A percentile compares a stretch with the other conserved stretches of the same genome.
These are phyloP conservation scores for Flaveria floridana DNA, from an alignment of 140 eudicot species.

Conservation along the genomic window DNA sequence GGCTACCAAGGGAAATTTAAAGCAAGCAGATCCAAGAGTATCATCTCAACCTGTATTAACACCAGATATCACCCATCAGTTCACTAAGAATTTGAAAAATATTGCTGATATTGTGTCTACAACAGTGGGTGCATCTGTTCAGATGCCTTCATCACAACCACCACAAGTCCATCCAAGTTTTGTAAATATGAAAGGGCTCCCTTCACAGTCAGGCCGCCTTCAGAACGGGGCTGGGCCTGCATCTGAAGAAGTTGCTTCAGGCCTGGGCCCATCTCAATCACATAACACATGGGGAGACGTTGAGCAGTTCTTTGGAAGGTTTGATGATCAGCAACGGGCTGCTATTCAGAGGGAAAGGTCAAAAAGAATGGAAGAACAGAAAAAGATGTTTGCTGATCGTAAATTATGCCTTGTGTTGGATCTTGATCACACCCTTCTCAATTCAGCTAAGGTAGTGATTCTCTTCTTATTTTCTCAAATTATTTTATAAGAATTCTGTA, in stretches of 20 bases:
- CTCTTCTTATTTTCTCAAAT: background rate
- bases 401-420: slow-evolving; percentile 95
- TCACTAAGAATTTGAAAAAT: slow-evolving; percentile 75
- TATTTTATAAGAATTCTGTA: background rate
- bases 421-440: slow-evolving; percentile 93
- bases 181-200: slow-evolving; percentile 39
- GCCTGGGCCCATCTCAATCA: slow-evolving; percentile 42
- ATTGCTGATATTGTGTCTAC: slow-evolving; percentile 74
- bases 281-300: slow-evolving; percentile 69
- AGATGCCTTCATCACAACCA: slow-evolving; percentile 46
- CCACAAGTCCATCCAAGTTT: slow-evolving; percentile 48
- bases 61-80: slow-evolving; percentile 77
- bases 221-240: slow-evolving; percentile 36
- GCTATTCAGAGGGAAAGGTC: slow-evolving; percentile 90
- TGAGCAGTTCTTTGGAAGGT: slow-evolving; percentile 79
- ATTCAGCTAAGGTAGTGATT: slow-evolving; percentile 83
- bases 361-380: slow-evolving; percentile 91
- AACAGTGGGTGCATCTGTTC: slow-evolving; percentile 40
- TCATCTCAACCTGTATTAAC: slow-evolving; percentile 35
- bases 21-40: slow-evolving; percentile 45
- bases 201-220: slow-evolving; percentile 38
- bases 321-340: slow-evolving; percentile 85
- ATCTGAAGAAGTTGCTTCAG: slow-evolving; percentile 54
- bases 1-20: slow-evolving; percentile 35
- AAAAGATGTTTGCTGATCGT: slow-evolving; percentile 74